Base-by-base conservation (phyloP, 1,284 basidiomycete genomes). In the Fomitopsis palustris region DNA sequence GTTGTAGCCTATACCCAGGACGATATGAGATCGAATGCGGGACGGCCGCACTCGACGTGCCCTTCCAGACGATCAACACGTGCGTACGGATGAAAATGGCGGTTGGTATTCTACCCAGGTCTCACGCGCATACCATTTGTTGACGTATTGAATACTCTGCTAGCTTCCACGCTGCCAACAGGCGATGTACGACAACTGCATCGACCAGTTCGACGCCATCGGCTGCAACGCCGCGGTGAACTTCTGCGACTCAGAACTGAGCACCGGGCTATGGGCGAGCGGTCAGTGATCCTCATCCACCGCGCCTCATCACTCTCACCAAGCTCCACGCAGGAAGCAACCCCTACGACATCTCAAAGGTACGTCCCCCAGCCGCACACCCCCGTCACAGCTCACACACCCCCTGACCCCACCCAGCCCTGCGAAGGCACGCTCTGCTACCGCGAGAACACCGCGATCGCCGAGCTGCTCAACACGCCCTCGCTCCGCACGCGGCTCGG, bases 301-400 rank as follows among this genome's bases (percentile, higher is more conserved):
- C n/a, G n/a, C n/a, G n/a, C n/a, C 19, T n/a, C 29, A 35, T 38
- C 41, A 19, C 41, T 17, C 31, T 31, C 38, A 35, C 10, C 14
- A 25, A 37, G 43, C 25, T 17, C 33, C 12, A n/a, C 53, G 9
- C 54, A 86, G 85, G 83, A 2, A 73, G 81, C 49, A 88, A 87
- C 65, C 78, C 81, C 8, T 92, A 92, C 69, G 90, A 92, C 67
- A 81, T 92, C 53, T 87, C 86, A 39, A 89, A 87, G 80, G 82
- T 78, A 61, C 53, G 67, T 57, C 19, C 25, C 16, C 49, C 35
- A 33, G 21, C 41, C 8, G 16, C 4, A 5, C 4, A 29, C 21
- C 25, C 19, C 39, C 19, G n/a, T 27, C 38, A 21, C 23, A 12
- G 21, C 47, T 5, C 21, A 54, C 14, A n/a, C n/a, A n/a, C n/a